Evolutionary conservation across 108 stramenopile species (phyloP), one percentile per base, ranked within the genome.

Genomic region (Discostella pseudostelligera): DNA sequence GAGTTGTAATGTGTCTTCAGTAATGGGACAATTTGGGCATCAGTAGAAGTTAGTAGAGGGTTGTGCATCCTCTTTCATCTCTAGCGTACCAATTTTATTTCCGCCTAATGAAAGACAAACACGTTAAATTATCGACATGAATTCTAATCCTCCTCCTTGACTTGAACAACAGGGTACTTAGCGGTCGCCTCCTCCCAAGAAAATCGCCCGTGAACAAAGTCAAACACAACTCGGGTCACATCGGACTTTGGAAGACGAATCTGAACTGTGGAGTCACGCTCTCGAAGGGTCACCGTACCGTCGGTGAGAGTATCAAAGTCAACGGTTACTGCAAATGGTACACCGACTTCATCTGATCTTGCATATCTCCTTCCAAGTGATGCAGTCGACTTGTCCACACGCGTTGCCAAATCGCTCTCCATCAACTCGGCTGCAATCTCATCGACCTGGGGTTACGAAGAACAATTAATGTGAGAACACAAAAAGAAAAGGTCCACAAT

Each of bases 301-400:
- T 95, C 95, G 8, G 54, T 65, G 43, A 96, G 65, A 19, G 96
- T 93, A 58, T 98, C 86, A 67, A 97, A 97, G 80, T 99, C 99
- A 29, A 99, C 96, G 0, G 99, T 99, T 26, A 99, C 90, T 37
- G 93, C 98, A 78, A 98, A 99, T 10, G 98, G 98, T 29, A 97
- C 87, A 66, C 99, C 99, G 35, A 99, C 60, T 84, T 99, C 99
- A 74, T 99, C 99, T n/a, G 90, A 73, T 55, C 99, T 95, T 20
- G 96, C 86, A 78, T 96, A 98, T 49, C 96, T 84, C 45, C 95
- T 83, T 63, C 97, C 98, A 24, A 97, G 81, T 19, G 93, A 76
- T 11, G 91, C 96, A 19, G 89, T 80, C 21, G 93, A 92, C 60
- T 94, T 89, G 83, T 99, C 98, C 12, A 92, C 91, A 44, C 87